Base-by-base conservation (phyloP, 164 flowering plant species). In the Aristolochia contorta region DNA sequence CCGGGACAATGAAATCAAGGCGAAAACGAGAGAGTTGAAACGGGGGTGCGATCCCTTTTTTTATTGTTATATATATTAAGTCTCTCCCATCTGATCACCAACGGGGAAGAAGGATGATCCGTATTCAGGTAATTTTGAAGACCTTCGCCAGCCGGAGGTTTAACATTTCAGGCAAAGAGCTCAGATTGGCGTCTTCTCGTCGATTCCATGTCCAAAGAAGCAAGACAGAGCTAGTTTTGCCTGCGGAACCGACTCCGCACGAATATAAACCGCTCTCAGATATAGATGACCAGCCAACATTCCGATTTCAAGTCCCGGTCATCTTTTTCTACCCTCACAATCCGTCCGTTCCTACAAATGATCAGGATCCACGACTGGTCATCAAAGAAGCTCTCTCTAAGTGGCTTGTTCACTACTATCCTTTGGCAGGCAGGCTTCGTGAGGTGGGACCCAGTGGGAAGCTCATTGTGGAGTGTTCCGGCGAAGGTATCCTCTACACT, bases 371-470 rank as follows among this genome's bases (percentile, higher is more conserved):
- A 9, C 68, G 53, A 0, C 33, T 25, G 54, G 59, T 70, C 48
- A 50, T 75, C 1, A 67, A 55, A 37, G 67, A 62, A 2, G 76
- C 74, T 5, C 18, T 76, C 0, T 65, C 73, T 0, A 53, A 69
- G 55, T 53, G 73, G n/a, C 67, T 77, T 1, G 80, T 77, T 21
- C 56, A 16, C 49, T 77, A 76, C 65, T 73, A 73, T 41, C 79
- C 79, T 0, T 65, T 66, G 22, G 74, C 74, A 7, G 74, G 74
- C 5, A 50, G 75, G 69, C 57, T 72, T 10, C 46, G 71, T 24
- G 69, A 72, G 52, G n/a, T n/a, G n/a, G 64, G 63, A 19, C 49
- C 27, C 0, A 57, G 20, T 2, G 30, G 70, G 37, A 66, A 62
- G 46, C 62, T 73, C 9, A 24, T 32, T 0, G 73, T 69, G 50